phyloP scores from a whole-genome alignment of 208 protist species.

The Trypanosoma conorhini region DNA sequence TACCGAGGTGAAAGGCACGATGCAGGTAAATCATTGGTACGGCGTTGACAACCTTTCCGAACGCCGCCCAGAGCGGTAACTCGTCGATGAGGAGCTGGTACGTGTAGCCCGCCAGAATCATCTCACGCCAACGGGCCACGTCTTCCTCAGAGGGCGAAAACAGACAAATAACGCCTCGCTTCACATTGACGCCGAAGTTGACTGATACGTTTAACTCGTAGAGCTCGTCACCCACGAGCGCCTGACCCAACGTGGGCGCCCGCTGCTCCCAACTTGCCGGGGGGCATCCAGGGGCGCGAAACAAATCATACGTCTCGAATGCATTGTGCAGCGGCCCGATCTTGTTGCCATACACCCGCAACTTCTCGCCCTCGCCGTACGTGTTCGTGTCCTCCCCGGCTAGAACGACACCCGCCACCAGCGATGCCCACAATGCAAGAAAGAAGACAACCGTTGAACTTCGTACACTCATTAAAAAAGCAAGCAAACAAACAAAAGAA shows the following conservation, averaged over 20 bases:
- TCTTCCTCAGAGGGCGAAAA: slow-evolving; percentile 27
- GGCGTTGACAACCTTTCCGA: slow-evolving; percentile 27
- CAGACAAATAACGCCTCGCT: slow-evolving; percentile 35
- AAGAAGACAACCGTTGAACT: not conserved
- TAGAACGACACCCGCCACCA: not conserved
- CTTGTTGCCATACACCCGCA: slow-evolving; percentile 92
- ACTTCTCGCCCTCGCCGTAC: slow-evolving; percentile 39
- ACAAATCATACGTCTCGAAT: slow-evolving; percentile 95
- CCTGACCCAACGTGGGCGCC: slow-evolving; percentile 73
- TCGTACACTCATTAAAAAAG: not conserved
- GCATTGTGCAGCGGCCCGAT: slow-evolving; percentile 94
- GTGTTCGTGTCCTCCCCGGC: slow-evolving; percentile 42
- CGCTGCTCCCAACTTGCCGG: slow-evolving; percentile 23
- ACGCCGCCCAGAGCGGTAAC: slow-evolving; percentile 46
- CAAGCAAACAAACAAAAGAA: slow-evolving; percentile 8
- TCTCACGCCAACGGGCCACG: slow-evolving; percentile 14
- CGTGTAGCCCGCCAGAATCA: slow-evolving; percentile 41
- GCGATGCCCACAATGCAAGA: slow-evolving; percentile 4
- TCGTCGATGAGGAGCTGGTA: slow-evolving; percentile 73
- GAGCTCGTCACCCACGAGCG: slow-evolving; percentile 67
- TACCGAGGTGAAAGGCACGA: slow-evolving; percentile 74
- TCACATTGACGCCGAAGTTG: slow-evolving; percentile 35
- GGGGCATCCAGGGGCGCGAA: slow-evolving; percentile 79
- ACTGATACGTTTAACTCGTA: slow-evolving; percentile 51
- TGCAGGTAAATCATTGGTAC: slow-evolving; percentile 87